phyloP scores from a whole-genome alignment of 164 flowering plant species.

The Houttuynia cordata region DNA sequence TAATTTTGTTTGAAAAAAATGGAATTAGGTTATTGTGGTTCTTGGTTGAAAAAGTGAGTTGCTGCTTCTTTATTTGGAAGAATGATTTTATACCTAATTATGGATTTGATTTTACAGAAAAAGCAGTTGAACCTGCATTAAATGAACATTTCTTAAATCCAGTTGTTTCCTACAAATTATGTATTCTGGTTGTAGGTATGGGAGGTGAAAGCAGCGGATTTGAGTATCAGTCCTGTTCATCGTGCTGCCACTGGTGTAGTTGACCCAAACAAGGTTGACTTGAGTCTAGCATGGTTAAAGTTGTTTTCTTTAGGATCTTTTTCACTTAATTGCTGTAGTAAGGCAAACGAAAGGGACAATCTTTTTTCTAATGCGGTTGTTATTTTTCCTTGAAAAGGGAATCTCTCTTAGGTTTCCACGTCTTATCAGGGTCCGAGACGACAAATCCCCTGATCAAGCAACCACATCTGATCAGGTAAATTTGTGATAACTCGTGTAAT shows the following conservation, averaged over 20 bases:
- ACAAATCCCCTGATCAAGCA: constrained; percentile 89
- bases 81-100: too few species aligned
- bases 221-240: constrained; percentile 90
- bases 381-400: constrained; percentile 37
- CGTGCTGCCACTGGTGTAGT: constrained; percentile 77
- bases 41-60: too few species aligned
- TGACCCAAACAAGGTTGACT: constrained; percentile 63
- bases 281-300: too few species aligned
- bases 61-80: too few species aligned
- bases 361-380: neutral
- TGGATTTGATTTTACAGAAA: too few species aligned
- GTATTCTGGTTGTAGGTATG: constrained; percentile 47
- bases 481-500: neutral
- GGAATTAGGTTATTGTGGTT: too few species aligned
- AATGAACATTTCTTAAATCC: neutral
- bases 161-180: neutral
- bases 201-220: constrained; percentile 99
- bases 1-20: too few species aligned
- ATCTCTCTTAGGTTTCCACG: constrained; percentile 95
- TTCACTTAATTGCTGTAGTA: too few species aligned
- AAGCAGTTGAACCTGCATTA: neutral
- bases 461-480: constrained; percentile 69
- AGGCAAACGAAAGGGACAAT: neutral
- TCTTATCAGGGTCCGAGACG: constrained; percentile 64
- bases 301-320: neutral